A percentile compares a stretch with the other conserved stretches of the same genome.
Evolutionary conservation across 306 rosid species (phyloP).

Genomic region (Datisca glomerata): DNA sequence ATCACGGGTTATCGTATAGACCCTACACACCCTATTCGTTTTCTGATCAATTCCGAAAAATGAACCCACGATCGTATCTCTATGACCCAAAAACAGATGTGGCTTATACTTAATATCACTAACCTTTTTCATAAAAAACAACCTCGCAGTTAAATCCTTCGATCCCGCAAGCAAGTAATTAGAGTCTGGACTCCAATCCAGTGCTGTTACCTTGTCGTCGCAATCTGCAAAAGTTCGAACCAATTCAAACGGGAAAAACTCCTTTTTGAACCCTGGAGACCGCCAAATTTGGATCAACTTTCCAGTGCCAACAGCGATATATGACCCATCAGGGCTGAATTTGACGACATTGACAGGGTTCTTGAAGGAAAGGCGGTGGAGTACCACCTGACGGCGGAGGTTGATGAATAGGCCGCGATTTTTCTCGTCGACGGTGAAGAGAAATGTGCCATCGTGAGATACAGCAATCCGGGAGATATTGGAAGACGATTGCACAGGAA

Average conservation of each 20-base stretch:
- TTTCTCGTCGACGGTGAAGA: slow-evolving; percentile 61
- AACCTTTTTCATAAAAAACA: slow-evolving; percentile 38
- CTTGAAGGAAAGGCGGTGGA: slow-evolving; percentile 80
- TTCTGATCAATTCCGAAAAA: slow-evolving; percentile 64
- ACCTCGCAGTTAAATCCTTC: slow-evolving; percentile 70
- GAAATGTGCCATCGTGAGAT: slow-evolving; percentile 69
- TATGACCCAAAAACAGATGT: slow-evolving; percentile 62
- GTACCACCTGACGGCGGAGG: slow-evolving; percentile 73
- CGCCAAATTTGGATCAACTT: slow-evolving; percentile 82
- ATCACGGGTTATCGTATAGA: slow-evolving; percentile 61
- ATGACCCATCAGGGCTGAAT: slow-evolving; percentile 52
- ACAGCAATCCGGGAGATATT: slow-evolving; percentile 62
- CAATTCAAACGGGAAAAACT: slow-evolving; percentile 64
- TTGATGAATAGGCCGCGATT: slow-evolving; percentile 73
- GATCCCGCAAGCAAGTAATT: slow-evolving; percentile 58
- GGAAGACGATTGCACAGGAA: slow-evolving; percentile 71
- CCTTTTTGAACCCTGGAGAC: slow-evolving; percentile 57
- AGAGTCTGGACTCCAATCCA: slow-evolving; percentile 83
- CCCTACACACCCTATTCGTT: slow-evolving; percentile 37
- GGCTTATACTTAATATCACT: slow-evolving; percentile 32
- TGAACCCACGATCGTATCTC: slow-evolving; percentile 65
- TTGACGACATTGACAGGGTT: slow-evolving; percentile 34
- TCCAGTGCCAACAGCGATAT: slow-evolving; percentile 69
- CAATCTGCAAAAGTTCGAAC: slow-evolving; percentile 56
- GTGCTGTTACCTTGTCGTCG: slow-evolving; percentile 35